A percentile compares a stretch with the other conserved stretches of the same genome.
Conservation (phyloP, 768 basidiomycete species). For the Collybia mongolica region DNA sequence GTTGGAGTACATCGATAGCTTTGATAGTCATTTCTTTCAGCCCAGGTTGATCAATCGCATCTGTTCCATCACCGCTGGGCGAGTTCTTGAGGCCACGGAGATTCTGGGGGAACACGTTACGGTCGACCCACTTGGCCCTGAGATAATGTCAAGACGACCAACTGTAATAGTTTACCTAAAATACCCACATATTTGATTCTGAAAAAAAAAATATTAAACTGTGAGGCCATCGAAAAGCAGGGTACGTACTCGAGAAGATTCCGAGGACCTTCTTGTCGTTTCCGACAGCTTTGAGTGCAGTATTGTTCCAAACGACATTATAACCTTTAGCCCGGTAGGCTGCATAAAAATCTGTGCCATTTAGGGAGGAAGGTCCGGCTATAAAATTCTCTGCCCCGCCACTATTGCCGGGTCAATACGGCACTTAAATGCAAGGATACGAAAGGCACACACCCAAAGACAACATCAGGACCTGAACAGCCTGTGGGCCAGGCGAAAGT, state of each 20-base stretch:
- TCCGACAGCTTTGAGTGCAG: slow-evolving; percentile 26
- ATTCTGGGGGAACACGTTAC: slow-evolving; percentile 35
- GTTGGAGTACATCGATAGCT: slow-evolving; percentile 43
- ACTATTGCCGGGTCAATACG: slow-evolving; percentile 16
- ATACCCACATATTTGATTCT: slow-evolving; percentile 20
- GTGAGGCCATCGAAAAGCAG: not conserved
- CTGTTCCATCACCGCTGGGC: slow-evolving; percentile 40
- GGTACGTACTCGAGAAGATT: slow-evolving; percentile 36
- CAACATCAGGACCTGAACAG: slow-evolving; percentile 40
- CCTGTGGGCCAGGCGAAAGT: slow-evolving; percentile 39
- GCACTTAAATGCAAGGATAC: not conserved
- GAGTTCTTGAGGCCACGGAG: slow-evolving; percentile 34
- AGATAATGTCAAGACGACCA: not conserved
- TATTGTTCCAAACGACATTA: slow-evolving; percentile 37
- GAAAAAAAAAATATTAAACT: not conserved
- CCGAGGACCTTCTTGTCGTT: slow-evolving; percentile 38
- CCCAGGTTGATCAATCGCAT: slow-evolving; percentile 43
- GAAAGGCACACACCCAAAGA: slow-evolving; percentile 33
- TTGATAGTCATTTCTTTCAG: slow-evolving; percentile 48
- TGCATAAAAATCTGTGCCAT: slow-evolving; percentile 40
- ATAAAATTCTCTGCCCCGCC: slow-evolving; percentile 46
- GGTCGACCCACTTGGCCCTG: slow-evolving; percentile 46
- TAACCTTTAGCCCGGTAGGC: slow-evolving; percentile 38
- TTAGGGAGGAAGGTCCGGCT: slow-evolving; percentile 33
- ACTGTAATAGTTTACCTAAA: not conserved